phyloP scores from a whole-genome alignment of 441 rosid species.

The Melianthus villosus region DNA sequence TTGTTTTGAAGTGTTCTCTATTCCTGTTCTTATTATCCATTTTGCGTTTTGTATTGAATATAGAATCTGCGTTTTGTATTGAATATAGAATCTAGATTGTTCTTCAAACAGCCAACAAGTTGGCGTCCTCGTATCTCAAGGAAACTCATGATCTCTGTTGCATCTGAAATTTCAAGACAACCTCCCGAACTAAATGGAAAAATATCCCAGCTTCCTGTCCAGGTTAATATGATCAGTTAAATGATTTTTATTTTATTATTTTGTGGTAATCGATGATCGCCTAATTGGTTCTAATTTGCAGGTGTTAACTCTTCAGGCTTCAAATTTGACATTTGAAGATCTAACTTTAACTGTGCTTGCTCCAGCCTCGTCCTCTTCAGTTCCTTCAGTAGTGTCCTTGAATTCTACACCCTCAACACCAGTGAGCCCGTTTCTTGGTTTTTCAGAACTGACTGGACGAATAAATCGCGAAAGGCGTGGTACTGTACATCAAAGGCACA shows the following conservation, averaged over 20 bases:
- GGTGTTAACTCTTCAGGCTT: conserved; percentile 91
- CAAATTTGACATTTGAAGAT: conserved; percentile 84
- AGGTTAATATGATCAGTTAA: conserved; percentile 29
- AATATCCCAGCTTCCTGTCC: conserved; percentile 75
- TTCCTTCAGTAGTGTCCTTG: conserved; percentile 77
- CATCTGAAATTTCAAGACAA: conserved; percentile 60
- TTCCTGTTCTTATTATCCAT: too few species aligned
- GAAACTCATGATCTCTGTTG: conserved; percentile 84
- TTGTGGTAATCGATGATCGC: conserved; percentile 3
- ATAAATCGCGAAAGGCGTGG: conserved; percentile 24
- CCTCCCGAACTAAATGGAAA: conserved; percentile 41
- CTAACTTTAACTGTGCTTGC: conserved; percentile 83
- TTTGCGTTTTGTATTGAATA: too few species aligned
- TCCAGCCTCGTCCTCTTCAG: conserved; percentile 77
- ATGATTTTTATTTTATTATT: neutral
- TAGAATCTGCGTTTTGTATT: too few species aligned
- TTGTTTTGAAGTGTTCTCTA: too few species aligned
- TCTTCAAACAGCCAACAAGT: conserved; percentile 72
- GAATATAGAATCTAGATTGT: conserved; percentile 64
- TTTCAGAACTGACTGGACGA: conserved; percentile 38
- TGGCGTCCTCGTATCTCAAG: conserved; percentile 78
- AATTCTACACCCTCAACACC: conserved; percentile 61
- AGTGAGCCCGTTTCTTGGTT: conserved; percentile 43
- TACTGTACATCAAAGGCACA: conserved; percentile 11
- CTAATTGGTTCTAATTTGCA: conserved; percentile 24